Conservation (phyloP, 768 basidiomycete genomes). For the Wakefieldia striispora region DNA sequence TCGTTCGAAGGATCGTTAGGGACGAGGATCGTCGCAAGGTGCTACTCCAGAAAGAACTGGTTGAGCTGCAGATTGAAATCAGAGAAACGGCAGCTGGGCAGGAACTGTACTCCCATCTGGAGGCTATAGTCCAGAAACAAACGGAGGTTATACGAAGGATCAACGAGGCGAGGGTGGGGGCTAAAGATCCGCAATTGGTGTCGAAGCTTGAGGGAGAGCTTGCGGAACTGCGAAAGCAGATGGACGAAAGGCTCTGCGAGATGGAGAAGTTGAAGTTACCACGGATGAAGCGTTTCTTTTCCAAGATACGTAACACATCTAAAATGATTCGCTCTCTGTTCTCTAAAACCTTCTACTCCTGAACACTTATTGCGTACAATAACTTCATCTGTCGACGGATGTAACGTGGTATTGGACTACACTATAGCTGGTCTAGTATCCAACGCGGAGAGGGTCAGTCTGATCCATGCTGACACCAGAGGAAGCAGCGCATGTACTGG, state of each 20-base stretch:
- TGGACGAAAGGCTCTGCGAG: constrained; percentile 7
- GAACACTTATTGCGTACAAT: no score
- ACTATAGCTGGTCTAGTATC: no score
- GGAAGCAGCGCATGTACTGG: no score
- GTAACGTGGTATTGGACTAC: no score
- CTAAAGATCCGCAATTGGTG: not conserved
- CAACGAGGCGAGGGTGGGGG: constrained; percentile 4
- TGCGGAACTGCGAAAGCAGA: not conserved
- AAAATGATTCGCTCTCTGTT: no score
- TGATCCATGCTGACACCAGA: no score
- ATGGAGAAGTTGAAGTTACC: constrained; percentile 13
- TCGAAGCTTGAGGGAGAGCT: constrained; percentile 10
- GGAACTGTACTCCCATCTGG: constrained; percentile 6
- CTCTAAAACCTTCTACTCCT: no score
- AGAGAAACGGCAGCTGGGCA: constrained; percentile 9
- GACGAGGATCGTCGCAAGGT: not conserved
- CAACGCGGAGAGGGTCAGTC: no score
- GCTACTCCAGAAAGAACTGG: constrained; percentile 13
- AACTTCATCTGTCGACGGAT: no score
- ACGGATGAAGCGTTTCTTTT: constrained; percentile 1
- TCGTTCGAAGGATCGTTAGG: constrained; percentile 9
- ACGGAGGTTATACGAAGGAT: constrained; percentile 5
- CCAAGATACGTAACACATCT: not conserved
- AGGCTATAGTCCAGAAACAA: constrained; percentile 10
- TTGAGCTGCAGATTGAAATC: constrained; percentile 1